A percentile compares a stretch with the other conserved stretches of the same genome.
Evolutionary conservation across 177 flowering plant genomes (phyloP).

Genomic region (Vitis hybrid): DNA sequence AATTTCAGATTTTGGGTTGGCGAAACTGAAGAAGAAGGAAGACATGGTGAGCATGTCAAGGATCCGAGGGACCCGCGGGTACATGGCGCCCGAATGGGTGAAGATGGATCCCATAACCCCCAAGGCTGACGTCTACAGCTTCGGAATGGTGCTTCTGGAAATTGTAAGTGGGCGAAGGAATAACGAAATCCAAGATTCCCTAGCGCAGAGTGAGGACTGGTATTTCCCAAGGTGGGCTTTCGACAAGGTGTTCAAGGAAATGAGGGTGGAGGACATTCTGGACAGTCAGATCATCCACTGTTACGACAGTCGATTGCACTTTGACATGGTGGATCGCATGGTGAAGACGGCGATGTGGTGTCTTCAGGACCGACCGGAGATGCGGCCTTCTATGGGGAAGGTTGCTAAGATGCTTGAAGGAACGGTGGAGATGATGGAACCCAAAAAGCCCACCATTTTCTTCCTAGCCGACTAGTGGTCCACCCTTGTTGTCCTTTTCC

Average conservation of each 20-base stretch:
- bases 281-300: constrained; percentile 45
- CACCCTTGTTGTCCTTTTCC: too few species aligned
- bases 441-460: constrained; percentile 67
- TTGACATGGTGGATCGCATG: constrained; percentile 59
- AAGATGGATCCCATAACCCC: constrained; percentile 56
- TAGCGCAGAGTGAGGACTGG: constrained; percentile 61
- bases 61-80: constrained; percentile 78
- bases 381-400: constrained; percentile 84
- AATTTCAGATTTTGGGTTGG: constrained; percentile 80
- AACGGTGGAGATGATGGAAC: constrained; percentile 71
- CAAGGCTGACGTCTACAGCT: constrained; percentile 83
- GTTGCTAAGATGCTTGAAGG: constrained; percentile 92
- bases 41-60: constrained; percentile 61
- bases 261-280: constrained; percentile 63
- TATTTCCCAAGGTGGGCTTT: constrained; percentile 76
- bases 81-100: constrained; percentile 84
- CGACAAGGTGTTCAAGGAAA: constrained; percentile 66
- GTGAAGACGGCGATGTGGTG: constrained; percentile 94
- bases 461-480: constrained; percentile 20
- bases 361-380: constrained; percentile 67
- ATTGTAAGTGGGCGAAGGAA: constrained; percentile 68
- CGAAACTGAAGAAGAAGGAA: constrained; percentile 64
- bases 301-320: constrained; percentile 45
- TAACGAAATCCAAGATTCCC: constrained; percentile 30
- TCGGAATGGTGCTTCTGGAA: constrained; percentile 84